phyloP scores from a whole-genome alignment of 495 filamentous ascomycete species.

The Aspergillus steynii region DNA sequence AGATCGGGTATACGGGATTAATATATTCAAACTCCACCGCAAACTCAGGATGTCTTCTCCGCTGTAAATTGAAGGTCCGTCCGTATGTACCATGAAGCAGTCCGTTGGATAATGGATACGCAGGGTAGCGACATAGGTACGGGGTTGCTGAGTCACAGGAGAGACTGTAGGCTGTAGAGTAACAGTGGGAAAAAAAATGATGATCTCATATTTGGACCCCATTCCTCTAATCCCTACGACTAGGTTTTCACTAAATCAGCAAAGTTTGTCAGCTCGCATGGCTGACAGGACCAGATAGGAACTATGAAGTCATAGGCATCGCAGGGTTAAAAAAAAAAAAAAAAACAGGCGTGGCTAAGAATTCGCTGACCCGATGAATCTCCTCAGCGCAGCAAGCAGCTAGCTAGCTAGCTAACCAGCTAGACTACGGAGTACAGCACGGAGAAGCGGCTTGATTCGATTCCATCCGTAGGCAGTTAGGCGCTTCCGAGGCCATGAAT shows the following conservation, averaged over 20 bases:
- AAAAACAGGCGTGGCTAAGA: neutral
- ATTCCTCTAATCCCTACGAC: neutral
- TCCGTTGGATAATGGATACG: neutral
- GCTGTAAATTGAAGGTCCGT: neutral
- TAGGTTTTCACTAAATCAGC: neutral
- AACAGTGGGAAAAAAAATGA: neutral
- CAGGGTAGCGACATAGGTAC: no score
- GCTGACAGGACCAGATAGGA: neutral
- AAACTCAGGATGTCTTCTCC: neutral
- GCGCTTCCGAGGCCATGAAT: neutral
- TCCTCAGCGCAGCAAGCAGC: neutral
- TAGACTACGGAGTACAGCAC: neutral
- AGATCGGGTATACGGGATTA: neutral
- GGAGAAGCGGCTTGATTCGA: neutral
- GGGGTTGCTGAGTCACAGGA: no score
- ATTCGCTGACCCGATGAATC: neutral
- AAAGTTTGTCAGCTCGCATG: neutral
- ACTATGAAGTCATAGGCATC: neutral
- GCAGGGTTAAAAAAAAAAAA: neutral
- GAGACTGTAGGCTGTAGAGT: neutral
- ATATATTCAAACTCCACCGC: neutral
- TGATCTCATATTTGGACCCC: neutral
- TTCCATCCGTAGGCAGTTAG: neutral
- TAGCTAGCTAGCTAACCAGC: no score
- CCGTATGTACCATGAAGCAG: neutral